These are phyloP conservation scores for Kurtzmaniella quercitrusa DNA, from an alignment of 1,139 yeast genomes.

Conservation along the genomic window DNA sequence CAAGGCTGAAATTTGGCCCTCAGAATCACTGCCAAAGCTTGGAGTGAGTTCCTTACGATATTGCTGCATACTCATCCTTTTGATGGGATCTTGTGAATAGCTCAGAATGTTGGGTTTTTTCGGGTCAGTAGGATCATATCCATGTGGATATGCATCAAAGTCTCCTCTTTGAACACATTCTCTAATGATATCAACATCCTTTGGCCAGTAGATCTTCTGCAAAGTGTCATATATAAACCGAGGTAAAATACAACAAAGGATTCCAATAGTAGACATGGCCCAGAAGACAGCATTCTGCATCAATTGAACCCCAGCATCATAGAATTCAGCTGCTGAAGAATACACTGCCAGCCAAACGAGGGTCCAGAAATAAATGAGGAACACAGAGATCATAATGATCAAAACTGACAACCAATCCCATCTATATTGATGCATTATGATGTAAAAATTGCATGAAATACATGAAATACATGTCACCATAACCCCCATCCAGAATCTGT, in stretches of 20 bases:
- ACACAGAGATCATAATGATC: conserved; percentile 45
- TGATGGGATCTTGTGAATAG: conserved; percentile 20
- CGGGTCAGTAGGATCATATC: conserved; percentile 65
- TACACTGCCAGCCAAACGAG: conserved; percentile 52
- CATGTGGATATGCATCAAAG: conserved; percentile 51
- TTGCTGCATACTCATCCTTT: conserved; percentile 16
- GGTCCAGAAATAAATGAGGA: conserved; percentile 58
- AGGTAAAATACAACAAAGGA: conserved; percentile 70
- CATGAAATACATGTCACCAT: conserved; percentile 47
- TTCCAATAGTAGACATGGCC: conserved; percentile 76
- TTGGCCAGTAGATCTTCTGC: conserved; percentile 62
- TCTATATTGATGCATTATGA: conserved; percentile 50
- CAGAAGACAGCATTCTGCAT: conserved; percentile 75
- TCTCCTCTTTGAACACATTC: conserved; percentile 67
- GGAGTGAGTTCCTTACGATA: conserved; percentile 8
- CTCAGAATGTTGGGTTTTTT: conserved; percentile 34
- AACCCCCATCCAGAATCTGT: conserved; percentile 56
- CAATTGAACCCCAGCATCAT: conserved; percentile 57
- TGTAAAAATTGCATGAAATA: conserved; percentile 49
- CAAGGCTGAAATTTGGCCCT: conserved; percentile 6
- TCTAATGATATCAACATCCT: conserved; percentile 80
- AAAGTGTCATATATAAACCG: conserved; percentile 64
- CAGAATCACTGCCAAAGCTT: conserved; percentile 13
- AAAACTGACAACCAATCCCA: conserved; percentile 59
- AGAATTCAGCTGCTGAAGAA: conserved; percentile 39